Evolutionary conservation across 1,284 basidiomycete genomes (phyloP), one percentile per base, ranked within the genome.

Genomic region (Heimioporus retisporus): DNA sequence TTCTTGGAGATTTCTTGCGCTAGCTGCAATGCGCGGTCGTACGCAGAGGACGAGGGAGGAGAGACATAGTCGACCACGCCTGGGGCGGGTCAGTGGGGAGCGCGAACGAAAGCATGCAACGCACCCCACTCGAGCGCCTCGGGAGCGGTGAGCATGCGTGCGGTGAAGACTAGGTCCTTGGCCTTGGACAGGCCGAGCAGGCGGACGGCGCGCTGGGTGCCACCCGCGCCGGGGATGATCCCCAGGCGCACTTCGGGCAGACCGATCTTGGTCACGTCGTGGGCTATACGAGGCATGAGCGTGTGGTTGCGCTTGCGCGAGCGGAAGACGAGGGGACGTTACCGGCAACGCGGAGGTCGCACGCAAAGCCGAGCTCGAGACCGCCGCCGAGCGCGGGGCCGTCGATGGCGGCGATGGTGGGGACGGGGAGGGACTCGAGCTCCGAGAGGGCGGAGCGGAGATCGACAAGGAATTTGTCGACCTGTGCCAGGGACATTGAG

Each of bases 201-300:
- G 55, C 95, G 89, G 3, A 95, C 91, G 23, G 94, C 86, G 46
- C 97, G 87, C 75, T 97, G 96, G 1, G 96, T 98, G 2, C 96
- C 96, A 4, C 96, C 96, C n/a, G 95, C 96, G 59, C 96, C 96
- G 18, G 96, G 96, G 65, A 98, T 98, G 70, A 98, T 98, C 8
- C 96, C 96, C 25, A 97, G 85, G 63, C 90, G 86, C 3, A 88
- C 88, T 79, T 94, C 93, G 1, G 93, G 91, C n/a, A 94, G 78
- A 2, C 92, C 90, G 42, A 94, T 88, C 80, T 90, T 90, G 31
- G 86, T 87, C 46, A 89, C 93, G 42, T 81, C 81, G 68, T 89
- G 88, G 53, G 77, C 82, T 85, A 10, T 35, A 35, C 35, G 35
- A 70, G 48, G 59, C 60, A 65, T 25, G 40, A 69, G 64, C 59